Base-by-base conservation (phyloP, 805 yeast species). In the Scheffersomyces stipitis region DNA sequence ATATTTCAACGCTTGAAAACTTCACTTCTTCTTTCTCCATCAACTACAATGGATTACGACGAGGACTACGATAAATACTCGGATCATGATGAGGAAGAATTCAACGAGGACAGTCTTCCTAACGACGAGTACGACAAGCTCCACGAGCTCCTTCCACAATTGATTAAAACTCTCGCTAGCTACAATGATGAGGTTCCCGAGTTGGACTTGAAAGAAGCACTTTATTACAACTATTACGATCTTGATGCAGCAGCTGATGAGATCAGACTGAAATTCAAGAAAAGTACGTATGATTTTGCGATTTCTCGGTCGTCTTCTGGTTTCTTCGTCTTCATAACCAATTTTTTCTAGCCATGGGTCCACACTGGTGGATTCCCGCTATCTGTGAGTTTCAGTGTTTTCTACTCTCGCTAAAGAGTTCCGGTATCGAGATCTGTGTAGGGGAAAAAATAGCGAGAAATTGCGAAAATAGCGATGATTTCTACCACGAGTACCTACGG, bases 191-290 rank as follows among this genome's bases (percentile, higher is more conserved):
- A 55, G 6, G 67, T 77, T 31, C 63, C 67, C 6, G 83, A 78
- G 17, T 49, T 62, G 10, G 77, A 73, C 31, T 56, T 83, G 41
- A 75, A 79, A 48, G 83, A 79, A 44, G 62, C 78, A 0, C 62
- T 84, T 8, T 82, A 81, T 73, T 66, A 65, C 44, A 76, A 78
- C 46, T 80, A 80, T 52, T 74, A 75, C 51, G 80, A 76, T 29
- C 49, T 79, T 4, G 76, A 73, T 3, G 71, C 71, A 9, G 56
- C 86, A 0, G 45, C 80, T 5, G 66, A 60, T 22, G 81, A 79
- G 40, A 54, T 76, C 31, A 70, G 69, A 40, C 38, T 47, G 8
- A 52, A 48, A 30, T 66, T 54, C 38, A 54, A 54, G 40, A 64
- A 66, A 64, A 72, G 80, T 75, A 75, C 58, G 81, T 75, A 69